A percentile compares a stretch with the other conserved stretches of the same genome.
These are phyloP conservation scores for Sonneratia alba DNA, from an alignment of 345 rosid species.

Conservation along the genomic window DNA sequence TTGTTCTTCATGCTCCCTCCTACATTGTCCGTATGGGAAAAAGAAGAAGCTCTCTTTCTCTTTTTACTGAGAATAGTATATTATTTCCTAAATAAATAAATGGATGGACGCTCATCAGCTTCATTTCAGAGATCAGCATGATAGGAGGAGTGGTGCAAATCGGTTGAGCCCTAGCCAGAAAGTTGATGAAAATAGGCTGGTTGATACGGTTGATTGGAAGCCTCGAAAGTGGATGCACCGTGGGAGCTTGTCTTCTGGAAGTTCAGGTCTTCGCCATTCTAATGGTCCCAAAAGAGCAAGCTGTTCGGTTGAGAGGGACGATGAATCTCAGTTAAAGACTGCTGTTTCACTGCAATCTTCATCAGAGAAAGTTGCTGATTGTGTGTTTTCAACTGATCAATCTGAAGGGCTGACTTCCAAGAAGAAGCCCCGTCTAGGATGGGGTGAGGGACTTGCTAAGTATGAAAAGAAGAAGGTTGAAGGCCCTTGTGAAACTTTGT, in stretches of 20 bases:
- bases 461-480: conserved; percentile 91
- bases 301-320: conserved; percentile 49
- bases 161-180: conserved; percentile 38
- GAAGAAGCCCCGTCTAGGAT: conserved; percentile 87
- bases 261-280: conserved; percentile 79
- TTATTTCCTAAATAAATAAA: background rate
- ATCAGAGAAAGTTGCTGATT: conserved; percentile 53
- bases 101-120: conserved; percentile 28
- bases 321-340: conserved; percentile 33
- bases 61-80: background rate
- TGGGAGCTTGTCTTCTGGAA: conserved; percentile 74
- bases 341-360: conserved; percentile 44
- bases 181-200: conserved; percentile 43
- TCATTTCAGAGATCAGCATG: conserved; percentile 47
- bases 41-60: conserved; percentile 7
- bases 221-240: conserved; percentile 65
- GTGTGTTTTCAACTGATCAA: conserved; percentile 36
- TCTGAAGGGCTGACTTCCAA: conserved; percentile 52
- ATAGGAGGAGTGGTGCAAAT: conserved; percentile 28
- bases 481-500: conserved; percentile 35
- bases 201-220: conserved; percentile 47
- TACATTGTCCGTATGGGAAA: conserved; percentile 33
- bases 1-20: conserved; percentile 38
- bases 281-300: conserved; percentile 81
- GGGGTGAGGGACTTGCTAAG: conserved; percentile 98